A percentile compares a stretch with the other conserved stretches of the same genome.
Conservation (phyloP, 345 rosid genomes). For the Rubroshorea leprosula region DNA sequence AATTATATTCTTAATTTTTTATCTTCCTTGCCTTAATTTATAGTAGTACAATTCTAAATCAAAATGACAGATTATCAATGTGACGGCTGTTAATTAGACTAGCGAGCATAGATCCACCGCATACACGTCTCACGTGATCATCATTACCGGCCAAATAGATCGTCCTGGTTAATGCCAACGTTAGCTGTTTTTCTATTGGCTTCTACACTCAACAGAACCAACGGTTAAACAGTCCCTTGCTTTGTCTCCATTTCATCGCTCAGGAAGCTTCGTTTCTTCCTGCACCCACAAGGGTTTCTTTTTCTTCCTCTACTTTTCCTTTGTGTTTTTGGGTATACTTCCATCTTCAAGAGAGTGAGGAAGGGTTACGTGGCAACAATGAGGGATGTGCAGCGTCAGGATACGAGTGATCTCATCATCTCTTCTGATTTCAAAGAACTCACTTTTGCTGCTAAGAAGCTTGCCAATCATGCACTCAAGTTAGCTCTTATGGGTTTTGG, state of each 20-base stretch:
- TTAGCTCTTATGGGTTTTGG: conserved; percentile 64
- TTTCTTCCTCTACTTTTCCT: not conserved
- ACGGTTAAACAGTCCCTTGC: not conserved
- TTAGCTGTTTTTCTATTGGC: not conserved
- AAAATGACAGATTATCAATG: too few relatives aligned
- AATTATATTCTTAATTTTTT: too few relatives aligned
- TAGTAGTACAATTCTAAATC: too few relatives aligned
- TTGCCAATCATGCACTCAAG: conserved; percentile 38
- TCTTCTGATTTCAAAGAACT: conserved; percentile 50
- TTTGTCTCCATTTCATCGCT: not conserved
- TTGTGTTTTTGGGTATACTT: not conserved
- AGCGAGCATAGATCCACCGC: too few relatives aligned
- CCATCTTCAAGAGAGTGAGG: not conserved
- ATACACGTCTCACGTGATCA: not conserved
- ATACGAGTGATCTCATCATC: conserved; percentile 26
- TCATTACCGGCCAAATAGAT: too few relatives aligned
- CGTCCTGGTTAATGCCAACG: not conserved
- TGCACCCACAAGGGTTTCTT: not conserved
- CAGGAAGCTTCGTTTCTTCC: not conserved
- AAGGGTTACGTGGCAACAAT: conserved; percentile 15
- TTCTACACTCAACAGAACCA: not conserved
- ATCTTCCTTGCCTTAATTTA: too few relatives aligned
- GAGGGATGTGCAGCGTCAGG: conserved; percentile 42
- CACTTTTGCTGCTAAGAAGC: conserved; percentile 37
- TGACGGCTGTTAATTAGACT: too few relatives aligned